Conservation (phyloP, 495 filamentous ascomycete genomes). For the Xylaria curta region DNA sequence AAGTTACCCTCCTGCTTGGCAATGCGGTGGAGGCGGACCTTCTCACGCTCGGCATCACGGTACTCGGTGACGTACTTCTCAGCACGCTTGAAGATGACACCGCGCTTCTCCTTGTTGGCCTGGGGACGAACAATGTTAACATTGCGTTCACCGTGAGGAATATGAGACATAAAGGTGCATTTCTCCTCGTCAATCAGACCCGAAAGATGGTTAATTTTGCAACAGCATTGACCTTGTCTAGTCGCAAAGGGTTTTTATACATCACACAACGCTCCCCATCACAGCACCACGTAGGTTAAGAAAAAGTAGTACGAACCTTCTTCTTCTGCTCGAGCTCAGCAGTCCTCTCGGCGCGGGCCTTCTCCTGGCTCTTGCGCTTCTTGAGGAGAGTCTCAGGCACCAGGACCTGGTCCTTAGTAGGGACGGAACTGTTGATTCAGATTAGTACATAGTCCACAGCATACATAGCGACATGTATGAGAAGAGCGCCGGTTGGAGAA, state of each 20-base stretch:
- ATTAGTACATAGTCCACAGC: constrained; percentile 73
- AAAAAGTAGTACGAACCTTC: constrained; percentile 68
- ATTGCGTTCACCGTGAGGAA: constrained; percentile 6
- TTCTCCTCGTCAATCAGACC: constrained; percentile 73
- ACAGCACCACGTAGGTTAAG: constrained; percentile 30
- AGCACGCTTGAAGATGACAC: constrained; percentile 98
- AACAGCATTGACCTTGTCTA: constrained; percentile 98
- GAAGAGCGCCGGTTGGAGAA: constrained; percentile 87
- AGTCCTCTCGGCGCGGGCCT: constrained; percentile 85
- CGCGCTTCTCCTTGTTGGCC: constrained; percentile 97
- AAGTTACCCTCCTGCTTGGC: constrained; percentile 92
- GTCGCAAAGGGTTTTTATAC: constrained; percentile 81
- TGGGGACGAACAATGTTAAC: constrained; percentile 57
- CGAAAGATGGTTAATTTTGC: constrained; percentile 99
- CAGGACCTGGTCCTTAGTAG: constrained; percentile 89
- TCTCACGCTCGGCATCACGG: constrained; percentile 96
- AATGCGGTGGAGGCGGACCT: constrained; percentile 87
- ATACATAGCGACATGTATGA: constrained; percentile 58
- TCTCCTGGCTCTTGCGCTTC: constrained; percentile 99
- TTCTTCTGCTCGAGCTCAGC: constrained; percentile 84
- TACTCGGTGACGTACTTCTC: constrained; percentile 99
- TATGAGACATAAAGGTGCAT: constrained; percentile 22
- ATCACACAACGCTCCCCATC: constrained; percentile 48
- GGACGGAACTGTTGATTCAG: constrained; percentile 70
- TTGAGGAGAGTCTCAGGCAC: constrained; percentile 98